Conservation (phyloP, 768 basidiomycete species). For the Serpula lacrymans region DNA sequence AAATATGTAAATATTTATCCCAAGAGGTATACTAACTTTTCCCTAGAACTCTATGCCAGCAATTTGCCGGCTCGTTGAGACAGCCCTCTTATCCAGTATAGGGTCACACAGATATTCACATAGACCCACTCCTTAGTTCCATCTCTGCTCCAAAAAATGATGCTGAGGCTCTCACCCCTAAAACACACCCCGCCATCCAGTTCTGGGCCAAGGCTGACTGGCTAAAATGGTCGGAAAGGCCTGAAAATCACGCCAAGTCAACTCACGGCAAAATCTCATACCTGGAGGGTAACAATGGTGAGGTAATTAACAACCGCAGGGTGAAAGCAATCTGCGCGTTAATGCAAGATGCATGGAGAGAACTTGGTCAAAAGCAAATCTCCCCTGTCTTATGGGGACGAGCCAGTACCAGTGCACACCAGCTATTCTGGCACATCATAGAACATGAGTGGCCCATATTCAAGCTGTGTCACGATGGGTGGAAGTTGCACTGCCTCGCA, state of each 20-base stretch:
- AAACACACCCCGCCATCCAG: background rate
- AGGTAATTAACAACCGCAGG: background rate
- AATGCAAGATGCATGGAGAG: conserved; percentile 3
- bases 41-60: too few relatives aligned
- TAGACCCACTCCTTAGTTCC: background rate
- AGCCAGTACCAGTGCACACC: background rate
- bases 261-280: background rate
- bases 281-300: conserved; percentile 2
- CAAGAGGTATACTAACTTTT: too few relatives aligned
- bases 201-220: conserved; percentile 4
- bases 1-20: too few relatives aligned
- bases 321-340: conserved; percentile 1
- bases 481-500: conserved; percentile 5
- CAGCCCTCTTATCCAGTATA: too few relatives aligned
- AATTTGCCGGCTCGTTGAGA: too few relatives aligned
- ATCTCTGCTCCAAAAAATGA: background rate
- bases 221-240: background rate
- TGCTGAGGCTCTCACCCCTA: background rate
- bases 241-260: background rate
- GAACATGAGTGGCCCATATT: conserved; percentile 2
- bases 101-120: too few relatives aligned
- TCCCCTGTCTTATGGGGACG: conserved; percentile 3
- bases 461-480: conserved; percentile 4
- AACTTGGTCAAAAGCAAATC: background rate
- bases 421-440: conserved; percentile 1